Conservation (phyloP, 805 yeast species). For the Brettanomyces sp. region DNA sequence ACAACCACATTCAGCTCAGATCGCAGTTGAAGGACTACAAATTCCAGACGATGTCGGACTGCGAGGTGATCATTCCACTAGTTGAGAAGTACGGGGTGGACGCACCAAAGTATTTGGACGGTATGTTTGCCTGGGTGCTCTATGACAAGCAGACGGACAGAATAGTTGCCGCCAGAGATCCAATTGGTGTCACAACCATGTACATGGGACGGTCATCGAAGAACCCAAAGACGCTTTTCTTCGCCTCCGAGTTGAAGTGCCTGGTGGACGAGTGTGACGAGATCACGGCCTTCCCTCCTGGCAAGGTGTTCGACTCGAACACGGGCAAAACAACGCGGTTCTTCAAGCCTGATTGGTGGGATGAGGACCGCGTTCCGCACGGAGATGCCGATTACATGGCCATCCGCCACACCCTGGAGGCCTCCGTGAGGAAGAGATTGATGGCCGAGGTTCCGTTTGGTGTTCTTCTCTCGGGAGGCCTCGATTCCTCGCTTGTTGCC, state of each 20-base stretch:
- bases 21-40: conserved; percentile 60
- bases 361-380: conserved; percentile 64
- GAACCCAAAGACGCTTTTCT: conserved; percentile 69
- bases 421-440: conserved; percentile 96
- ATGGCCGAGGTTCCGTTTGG: conserved; percentile 99
- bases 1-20: conserved; percentile 90
- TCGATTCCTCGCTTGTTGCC: conserved; percentile 94
- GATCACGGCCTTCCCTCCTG: conserved; percentile 94
- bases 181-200: conserved; percentile 92
- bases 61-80: conserved; percentile 96
- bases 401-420: conserved; percentile 76
- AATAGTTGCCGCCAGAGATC: conserved; percentile 95
- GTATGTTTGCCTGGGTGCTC: conserved; percentile 95
- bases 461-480: conserved; percentile 93
- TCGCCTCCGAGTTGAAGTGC: conserved; percentile 93
- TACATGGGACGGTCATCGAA: conserved; percentile 82
- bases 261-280: conserved; percentile 90
- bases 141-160: conserved; percentile 82
- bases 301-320: conserved; percentile 88
- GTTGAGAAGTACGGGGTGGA: conserved; percentile 80
- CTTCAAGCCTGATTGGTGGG: conserved; percentile 94
- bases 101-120: conserved; percentile 89
- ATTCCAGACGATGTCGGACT: conserved; percentile 83
- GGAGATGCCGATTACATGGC: conserved; percentile 62
- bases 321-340: conserved; percentile 83